Percentiles rank a stretch among this genome's conserved stretches.
Evolutionary conservation across 2,329 filamentous ascomycete genomes (phyloP).

Genomic region (Aureobasidium pullulans): DNA sequence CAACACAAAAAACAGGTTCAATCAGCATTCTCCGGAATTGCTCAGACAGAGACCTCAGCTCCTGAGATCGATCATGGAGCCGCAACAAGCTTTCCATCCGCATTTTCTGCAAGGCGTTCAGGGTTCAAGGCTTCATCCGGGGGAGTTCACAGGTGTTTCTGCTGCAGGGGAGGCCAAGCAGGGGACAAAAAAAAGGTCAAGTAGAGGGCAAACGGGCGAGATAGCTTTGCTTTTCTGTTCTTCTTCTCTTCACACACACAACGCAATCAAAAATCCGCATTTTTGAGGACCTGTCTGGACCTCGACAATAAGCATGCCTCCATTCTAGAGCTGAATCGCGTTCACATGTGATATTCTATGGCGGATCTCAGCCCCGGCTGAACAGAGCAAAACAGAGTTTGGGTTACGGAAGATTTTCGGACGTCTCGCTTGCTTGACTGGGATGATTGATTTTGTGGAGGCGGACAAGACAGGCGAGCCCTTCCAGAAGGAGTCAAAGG

Average conservation of each 20-base stretch:
- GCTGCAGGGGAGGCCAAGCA: background rate
- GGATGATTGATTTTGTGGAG: no score
- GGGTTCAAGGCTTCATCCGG: background rate
- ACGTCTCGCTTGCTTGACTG: no score
- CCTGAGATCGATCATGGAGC: background rate
- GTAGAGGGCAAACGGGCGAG: background rate
- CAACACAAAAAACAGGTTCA: constrained; percentile 1
- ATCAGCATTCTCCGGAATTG: background rate
- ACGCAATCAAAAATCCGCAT: background rate
- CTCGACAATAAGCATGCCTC: background rate
- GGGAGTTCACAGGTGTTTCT: background rate
- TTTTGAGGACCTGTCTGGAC: constrained; percentile 1
- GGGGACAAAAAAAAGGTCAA: background rate
- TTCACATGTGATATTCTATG: background rate
- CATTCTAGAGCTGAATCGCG: background rate
- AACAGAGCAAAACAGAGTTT: background rate
- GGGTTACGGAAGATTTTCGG: background rate
- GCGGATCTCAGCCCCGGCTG: background rate
- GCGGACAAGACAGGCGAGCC: no score
- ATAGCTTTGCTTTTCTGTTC: background rate
- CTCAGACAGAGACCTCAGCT: background rate
- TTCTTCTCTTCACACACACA: background rate
- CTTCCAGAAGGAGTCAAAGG: constrained; percentile 5
- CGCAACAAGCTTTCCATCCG: background rate
- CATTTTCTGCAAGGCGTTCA: constrained; percentile 2